Percentiles rank a stretch among this genome's conserved stretches.
phyloP scores from a whole-genome alignment of 2,329 filamentous ascomycete species.

The Cytospora piceae region DNA sequence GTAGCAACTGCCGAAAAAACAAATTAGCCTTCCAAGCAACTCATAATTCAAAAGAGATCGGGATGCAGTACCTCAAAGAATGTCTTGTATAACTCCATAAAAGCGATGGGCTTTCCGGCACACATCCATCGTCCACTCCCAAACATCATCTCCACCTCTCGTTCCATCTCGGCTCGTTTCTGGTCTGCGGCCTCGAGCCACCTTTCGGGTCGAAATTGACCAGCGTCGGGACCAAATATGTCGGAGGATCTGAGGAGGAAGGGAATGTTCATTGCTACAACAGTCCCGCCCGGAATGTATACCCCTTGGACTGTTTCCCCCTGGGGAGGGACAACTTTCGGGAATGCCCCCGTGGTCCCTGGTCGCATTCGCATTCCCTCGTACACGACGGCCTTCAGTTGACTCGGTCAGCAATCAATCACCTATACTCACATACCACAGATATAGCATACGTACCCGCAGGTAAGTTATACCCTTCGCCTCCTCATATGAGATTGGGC shows the following conservation, averaged over 20 bases:
- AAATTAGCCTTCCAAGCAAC: not conserved
- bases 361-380: slow-evolving; percentile 56
- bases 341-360: slow-evolving; percentile 36
- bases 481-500: slow-evolving; percentile 34
- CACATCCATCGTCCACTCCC: slow-evolving; percentile 46
- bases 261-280: slow-evolving; percentile 45
- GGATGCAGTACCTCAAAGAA: slow-evolving; percentile 42
- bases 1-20: slow-evolving; percentile 8
- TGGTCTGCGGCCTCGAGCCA: slow-evolving; percentile 47
- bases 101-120: slow-evolving; percentile 24
- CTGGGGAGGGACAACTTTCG: slow-evolving; percentile 37
- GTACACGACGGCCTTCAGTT: slow-evolving; percentile 48
- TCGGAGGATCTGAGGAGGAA: slow-evolving; percentile 63
- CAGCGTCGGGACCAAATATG: slow-evolving; percentile 58
- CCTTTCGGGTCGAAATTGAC: slow-evolving; percentile 52
- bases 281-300: slow-evolving; percentile 29
- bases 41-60: not conserved
- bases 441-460: slow-evolving; percentile 31
- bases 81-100: slow-evolving; percentile 24
- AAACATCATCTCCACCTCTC: slow-evolving; percentile 54
- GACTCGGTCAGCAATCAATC: not conserved
- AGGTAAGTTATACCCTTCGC: slow-evolving; percentile 48
- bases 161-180: slow-evolving; percentile 44
- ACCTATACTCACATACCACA: too few species aligned
- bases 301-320: slow-evolving; percentile 36